These are phyloP conservation scores for Sungouiella thailandica DNA, from an alignment of 805 yeast genomes.

Conservation along the genomic window DNA sequence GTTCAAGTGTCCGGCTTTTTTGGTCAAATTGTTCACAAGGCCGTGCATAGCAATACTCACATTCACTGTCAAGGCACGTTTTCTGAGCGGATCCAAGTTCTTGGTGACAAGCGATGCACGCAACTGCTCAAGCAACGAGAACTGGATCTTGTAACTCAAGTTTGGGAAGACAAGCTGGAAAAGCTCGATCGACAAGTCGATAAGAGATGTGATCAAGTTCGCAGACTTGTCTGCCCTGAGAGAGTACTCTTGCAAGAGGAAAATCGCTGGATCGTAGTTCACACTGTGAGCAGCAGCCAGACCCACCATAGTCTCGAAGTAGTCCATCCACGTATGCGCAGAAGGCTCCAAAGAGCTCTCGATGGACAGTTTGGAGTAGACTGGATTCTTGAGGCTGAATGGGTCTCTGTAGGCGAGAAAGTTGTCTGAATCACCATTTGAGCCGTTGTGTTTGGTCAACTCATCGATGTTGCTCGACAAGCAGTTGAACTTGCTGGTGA, in stretches of 20 bases:
- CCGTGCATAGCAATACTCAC: conserved; percentile 61
- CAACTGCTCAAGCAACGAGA: conserved; percentile 79
- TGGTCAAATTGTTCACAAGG: conserved; percentile 21
- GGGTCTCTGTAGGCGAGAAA: background rate
- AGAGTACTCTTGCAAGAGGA: conserved; percentile 24
- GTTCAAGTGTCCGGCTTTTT: conserved; percentile 19
- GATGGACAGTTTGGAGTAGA: background rate
- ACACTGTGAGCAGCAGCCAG: conserved; percentile 23
- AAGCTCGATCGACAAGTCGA: conserved; percentile 77
- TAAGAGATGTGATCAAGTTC: conserved; percentile 34
- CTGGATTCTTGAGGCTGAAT: background rate
- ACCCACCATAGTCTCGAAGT: conserved; percentile 22
- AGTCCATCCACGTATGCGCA: conserved; percentile 24
- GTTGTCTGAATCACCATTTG: background rate
- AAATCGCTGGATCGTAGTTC: conserved; percentile 28
- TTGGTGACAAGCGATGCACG: conserved; percentile 46
- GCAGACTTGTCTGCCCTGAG: conserved; percentile 20
- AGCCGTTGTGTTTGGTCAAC: conserved; percentile 17
- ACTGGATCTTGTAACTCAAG: conserved; percentile 74
- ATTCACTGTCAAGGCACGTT: conserved; percentile 54
- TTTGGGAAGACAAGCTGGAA: conserved; percentile 67
- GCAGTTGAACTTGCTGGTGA: conserved; percentile 43
- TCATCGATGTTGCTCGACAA: conserved; percentile 26
- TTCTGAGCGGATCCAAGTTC: conserved; percentile 27
- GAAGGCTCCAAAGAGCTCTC: background rate